Evolutionary conservation across 805 yeast genomes (phyloP), one percentile per base, ranked within the genome.

Genomic region (Metschnikowia lunata): DNA sequence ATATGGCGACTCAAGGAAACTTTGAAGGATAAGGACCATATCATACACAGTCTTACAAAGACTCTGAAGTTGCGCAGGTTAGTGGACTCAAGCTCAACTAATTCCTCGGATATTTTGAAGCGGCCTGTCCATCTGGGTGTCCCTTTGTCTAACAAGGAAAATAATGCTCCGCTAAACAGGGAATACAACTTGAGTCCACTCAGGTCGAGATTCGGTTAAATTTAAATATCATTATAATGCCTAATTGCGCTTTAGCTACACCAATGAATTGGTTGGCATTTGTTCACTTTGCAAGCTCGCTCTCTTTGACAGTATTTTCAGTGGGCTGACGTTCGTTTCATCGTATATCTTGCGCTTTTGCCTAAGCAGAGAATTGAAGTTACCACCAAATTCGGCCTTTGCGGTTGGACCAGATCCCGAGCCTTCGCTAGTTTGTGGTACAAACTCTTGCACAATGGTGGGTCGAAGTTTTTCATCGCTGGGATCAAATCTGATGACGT

Each of bases 11-110:
- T 90, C 51, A 75, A 76, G 54, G 83, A 79, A 39, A 71, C 76
- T 36, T 56, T 86, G 32, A 74, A 76, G 37, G 86, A 85, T 50
- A 89, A 88, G 61, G 95, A 88, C 53, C 80, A 82, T 37, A 82
- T 89, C 50, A 85, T 89, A 46, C 79, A 76, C 47, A 88, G 91
- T 1, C 66, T 88, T 44, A 79, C 83, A 30, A 79, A 84, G 37
- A 78, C 87, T 2, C 74, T 79, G 30, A 74, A 81, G 54, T 72
- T 84, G 30, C 73, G 90, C 30, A 57, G 73, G 40, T 51, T 71
- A 29, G 73, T 69, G 8, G 75, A 69, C 34, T 60, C 69, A 11
- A 66, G 59, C 43, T 43, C 61, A 26, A 32, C 43, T 14, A 18
- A 40, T 7, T 13, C 36, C 4, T 26, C 43, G 11, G 49, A 42